These are phyloP conservation scores for Trametes punicea DNA, from an alignment of 768 basidiomycete species.

Conservation along the genomic window DNA sequence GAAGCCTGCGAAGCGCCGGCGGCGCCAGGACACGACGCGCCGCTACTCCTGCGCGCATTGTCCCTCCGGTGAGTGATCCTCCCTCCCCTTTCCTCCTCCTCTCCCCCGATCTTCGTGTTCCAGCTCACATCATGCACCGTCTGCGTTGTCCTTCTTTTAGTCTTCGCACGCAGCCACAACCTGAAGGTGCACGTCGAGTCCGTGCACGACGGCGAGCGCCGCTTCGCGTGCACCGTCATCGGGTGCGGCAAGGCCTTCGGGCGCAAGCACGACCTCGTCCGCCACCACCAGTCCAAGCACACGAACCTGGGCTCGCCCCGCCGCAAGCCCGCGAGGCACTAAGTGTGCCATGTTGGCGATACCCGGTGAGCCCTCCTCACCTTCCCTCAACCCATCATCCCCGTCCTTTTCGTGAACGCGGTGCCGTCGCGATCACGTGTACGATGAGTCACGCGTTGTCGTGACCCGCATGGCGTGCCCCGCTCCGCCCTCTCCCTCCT, in stretches of 20 bases:
- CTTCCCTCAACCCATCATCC: background rate
- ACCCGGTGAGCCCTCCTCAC: background rate
- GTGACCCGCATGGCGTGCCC: too few species aligned
- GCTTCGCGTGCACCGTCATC: background rate
- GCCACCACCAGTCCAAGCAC: slow-evolving; percentile 9
- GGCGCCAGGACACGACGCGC: slow-evolving; percentile 4
- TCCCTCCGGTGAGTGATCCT: background rate
- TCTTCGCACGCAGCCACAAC: slow-evolving; percentile 8
- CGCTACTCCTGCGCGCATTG: background rate
- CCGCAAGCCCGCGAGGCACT: slow-evolving; percentile 2
- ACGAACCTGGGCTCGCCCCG: slow-evolving; percentile 13
- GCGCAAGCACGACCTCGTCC: slow-evolving; percentile 13
- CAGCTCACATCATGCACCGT: background rate
- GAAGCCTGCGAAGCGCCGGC: background rate
- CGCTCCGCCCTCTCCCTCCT: too few species aligned
- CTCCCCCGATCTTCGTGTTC: background rate
- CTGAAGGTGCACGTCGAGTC: slow-evolving; percentile 10
- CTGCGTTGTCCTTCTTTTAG: background rate
- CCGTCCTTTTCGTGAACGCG: background rate
- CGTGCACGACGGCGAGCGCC: slow-evolving; percentile 3
- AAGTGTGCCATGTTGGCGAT: background rate
- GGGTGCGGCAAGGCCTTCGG: slow-evolving; percentile 1
- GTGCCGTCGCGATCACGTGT: background rate
- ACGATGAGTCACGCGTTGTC: background rate
- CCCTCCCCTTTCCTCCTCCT: background rate